Evolutionary conservation across 2,329 filamentous ascomycete genomes (phyloP), one percentile per base, ranked within the genome.

Genomic region (Verticillium dahliae): DNA sequence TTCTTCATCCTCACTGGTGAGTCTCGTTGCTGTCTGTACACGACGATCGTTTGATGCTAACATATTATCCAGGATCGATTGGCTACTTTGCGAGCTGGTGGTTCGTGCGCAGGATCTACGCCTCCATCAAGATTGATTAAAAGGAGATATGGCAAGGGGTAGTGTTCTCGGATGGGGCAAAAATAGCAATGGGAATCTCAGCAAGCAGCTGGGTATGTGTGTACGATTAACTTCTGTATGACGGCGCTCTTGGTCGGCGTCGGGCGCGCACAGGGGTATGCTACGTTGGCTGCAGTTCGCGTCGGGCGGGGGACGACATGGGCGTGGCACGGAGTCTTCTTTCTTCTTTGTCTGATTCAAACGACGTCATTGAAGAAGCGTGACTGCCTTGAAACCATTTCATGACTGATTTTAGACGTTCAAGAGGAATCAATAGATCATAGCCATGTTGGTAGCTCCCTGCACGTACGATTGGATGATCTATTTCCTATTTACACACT

Each of bases 41-140:
- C 7, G 52, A 34, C 9, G 22, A 18, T 3, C 22, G 6, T 10
- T 10, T 9, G 10, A 5, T 60, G 45, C 63, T 70, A 65, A 71
- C 65, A 66, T 61, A 64, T 18, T 34, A 60, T 62, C 3, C 66
- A 97, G 95, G 94, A 37, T 90, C 94, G 0, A 98, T 99, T 72
- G 95, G 95, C 61, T 97, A 95, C 80, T 92, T 97, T 69, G 87
- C 95, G 9, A 96, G 92, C 73, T 98, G 93, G 91, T 85, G 90
- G 73, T 99, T 99, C 73, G 90, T 96, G 60, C 86, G 91, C 67
- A 94, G 90, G 74, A 99, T 99, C 64, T 99, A 99, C 75, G 81
- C 87, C 31, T 97, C 93, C n/a, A 96, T 99, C 79, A 99, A 99
- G 81, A 92, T 99, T 66, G 95, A 99, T 73, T 99, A 79, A 75